These are phyloP conservation scores for Nicotiana attenuata DNA, from an alignment of 257 asterid species.

Conservation along the genomic window DNA sequence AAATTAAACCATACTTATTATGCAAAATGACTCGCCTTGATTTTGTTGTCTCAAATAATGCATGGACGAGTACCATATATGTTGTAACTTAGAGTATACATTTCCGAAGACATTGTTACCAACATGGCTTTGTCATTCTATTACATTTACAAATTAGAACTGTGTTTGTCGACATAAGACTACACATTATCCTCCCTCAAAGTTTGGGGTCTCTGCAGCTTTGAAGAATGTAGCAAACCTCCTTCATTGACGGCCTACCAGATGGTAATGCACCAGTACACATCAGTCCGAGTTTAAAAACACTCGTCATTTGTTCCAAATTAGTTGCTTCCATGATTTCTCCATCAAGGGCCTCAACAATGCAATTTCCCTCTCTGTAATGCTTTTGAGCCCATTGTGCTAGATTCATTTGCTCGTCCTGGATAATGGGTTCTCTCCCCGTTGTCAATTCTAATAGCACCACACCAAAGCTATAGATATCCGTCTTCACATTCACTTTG, in stretches of 20 bases:
- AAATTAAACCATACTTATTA: too few relatives aligned
- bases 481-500: slow-evolving; percentile 33
- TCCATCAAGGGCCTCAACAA: slow-evolving; percentile 34
- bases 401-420: slow-evolving; percentile 57
- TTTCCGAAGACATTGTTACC: too few relatives aligned
- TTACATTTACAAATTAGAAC: neutral
- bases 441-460: slow-evolving; percentile 36
- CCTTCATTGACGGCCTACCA: slow-evolving; percentile 77
- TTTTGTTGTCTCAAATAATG: too few relatives aligned
- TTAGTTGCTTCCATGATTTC: slow-evolving; percentile 37
- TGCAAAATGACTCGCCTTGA: too few relatives aligned
- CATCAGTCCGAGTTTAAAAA: slow-evolving; percentile 59
- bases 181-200: neutral
- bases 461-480: slow-evolving; percentile 42
- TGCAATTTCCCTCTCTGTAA: slow-evolving; percentile 41
- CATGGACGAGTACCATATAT: too few relatives aligned
- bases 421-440: slow-evolving; percentile 44
- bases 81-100: too few relatives aligned
- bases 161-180: neutral
- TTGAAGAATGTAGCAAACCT: slow-evolving; percentile 50
- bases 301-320: slow-evolving; percentile 44
- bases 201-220: slow-evolving; percentile 7
- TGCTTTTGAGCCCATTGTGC: slow-evolving; percentile 81
- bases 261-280: slow-evolving; percentile 61
- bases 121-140: neutral